Base-by-base conservation (phyloP, 148 eudicot species). In the Polygonum aviculare region DNA sequence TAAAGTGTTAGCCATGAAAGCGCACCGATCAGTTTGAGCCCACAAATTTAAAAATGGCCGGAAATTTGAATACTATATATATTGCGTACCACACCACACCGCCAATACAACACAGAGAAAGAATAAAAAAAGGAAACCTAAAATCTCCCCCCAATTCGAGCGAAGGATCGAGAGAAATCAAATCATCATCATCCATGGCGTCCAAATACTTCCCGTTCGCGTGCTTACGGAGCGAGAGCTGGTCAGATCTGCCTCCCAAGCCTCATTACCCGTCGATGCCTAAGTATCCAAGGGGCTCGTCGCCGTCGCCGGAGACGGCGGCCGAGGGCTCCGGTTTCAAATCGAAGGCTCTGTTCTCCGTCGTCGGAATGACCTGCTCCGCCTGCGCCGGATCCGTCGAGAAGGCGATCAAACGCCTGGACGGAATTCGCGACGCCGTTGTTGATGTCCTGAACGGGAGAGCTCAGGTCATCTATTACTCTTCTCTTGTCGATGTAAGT, bases 261-360 rank as follows among this genome's bases (percentile, higher is more conserved):
- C 90, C 97, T 0, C 95, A 83, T 62, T 93, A 93, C 33, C 97
- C 96, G 15, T 90, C 93, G 40, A 93, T 93, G 97, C 89, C 87
- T 0, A 93, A 82, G 60, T 87, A 86, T 77, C 97, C 97, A 6
- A 89, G 83, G 77, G 93, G 98, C 2, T 80, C 76, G 49, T 77
- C 87, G 21, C 41, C 78, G 12, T 83, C 81, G 7, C 81, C 84
- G 44, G 79, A 76, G 77, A 81, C 48, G 35, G 48, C 63, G 8
- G 44, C 80, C 49, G 79, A 78, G 62, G 90, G 80, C 41, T 55
- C 85, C 36, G 87, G 79, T 51, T 57, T 86, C 22, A 90, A 88
- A 81, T 69, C 83, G 5, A 88, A 77, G 71, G 91, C 87, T 51
- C 62, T 90, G 80, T 87, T 90, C 76, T 79, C 88, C 0, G 97